Base-by-base conservation (phyloP, 2,329 filamentous ascomycete species). In the Epichloe sylvatica region DNA sequence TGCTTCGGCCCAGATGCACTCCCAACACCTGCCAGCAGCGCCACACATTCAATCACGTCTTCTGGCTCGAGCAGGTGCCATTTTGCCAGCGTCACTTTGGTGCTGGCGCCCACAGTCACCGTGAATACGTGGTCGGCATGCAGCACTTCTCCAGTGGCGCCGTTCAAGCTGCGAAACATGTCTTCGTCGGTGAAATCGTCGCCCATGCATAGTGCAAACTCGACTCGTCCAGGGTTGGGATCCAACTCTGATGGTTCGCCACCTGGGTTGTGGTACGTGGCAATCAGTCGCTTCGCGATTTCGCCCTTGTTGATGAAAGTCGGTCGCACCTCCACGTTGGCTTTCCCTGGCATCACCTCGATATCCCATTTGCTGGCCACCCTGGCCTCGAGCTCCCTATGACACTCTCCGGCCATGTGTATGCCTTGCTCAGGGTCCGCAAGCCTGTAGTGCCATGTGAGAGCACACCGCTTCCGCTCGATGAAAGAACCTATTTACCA, bases 131-230 rank as follows among this genome's bases (percentile, higher is more conserved):
- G 79, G 36, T 87, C 70, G 15, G 62, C 55, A 63, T 67, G 68
- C 54, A 61, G 75, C 65, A 68, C 81, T 62, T 60, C 76, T 64
- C 70, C 74, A 2, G 72, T 74, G 4, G 77, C 64, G 0, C 69
- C 72, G 59, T 81, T 81, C 42, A 97, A 75, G 13, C 88, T 83
- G 50, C 87, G 85, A 78, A 97, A 97, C 80, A 83, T 82, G 83
- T 94, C 91, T 75, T 98, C 92, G 63, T 98, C 92, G 5, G 92
- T 98, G 58, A 92, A 94, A 62, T 98, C 92, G 65, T 98, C 92
- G 40, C 92, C 92, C 53, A 90, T 71, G 66, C 92, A 98, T 47
- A 97, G 74, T 11, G 94, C 81, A 61, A 97, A 96, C 57, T 91
- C 88, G 0, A 90, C 78, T 48, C 77, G 76, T 46, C 80, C 67